Conservation (phyloP, 495 filamentous ascomycete genomes). For the Xylaria castorea region DNA sequence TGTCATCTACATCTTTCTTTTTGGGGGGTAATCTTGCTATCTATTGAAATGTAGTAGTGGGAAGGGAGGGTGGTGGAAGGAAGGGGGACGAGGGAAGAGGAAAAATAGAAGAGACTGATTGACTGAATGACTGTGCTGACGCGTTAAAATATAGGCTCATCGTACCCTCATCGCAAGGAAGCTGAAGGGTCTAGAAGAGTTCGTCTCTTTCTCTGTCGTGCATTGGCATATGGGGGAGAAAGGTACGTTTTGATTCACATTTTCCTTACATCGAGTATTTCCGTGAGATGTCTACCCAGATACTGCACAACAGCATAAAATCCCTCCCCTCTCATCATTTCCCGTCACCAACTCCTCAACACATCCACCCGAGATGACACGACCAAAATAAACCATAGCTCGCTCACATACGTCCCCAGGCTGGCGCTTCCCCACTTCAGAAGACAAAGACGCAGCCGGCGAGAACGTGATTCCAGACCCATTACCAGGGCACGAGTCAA, state of each 20-base stretch:
- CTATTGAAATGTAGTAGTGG: not conserved
- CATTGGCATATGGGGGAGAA: slow-evolving; percentile 70
- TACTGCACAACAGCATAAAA: not conserved
- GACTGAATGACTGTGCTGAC: slow-evolving; percentile 9
- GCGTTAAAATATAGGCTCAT: slow-evolving; percentile 57
- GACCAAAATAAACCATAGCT: not conserved
- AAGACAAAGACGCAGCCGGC: slow-evolving; percentile 64
- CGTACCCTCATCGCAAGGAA: slow-evolving; percentile 75
- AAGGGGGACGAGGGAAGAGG: not conserved
- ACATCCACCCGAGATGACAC: not conserved
- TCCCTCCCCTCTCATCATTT: too few relatives aligned
- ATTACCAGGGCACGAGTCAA: slow-evolving; percentile 65
- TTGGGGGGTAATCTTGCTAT: not conserved
- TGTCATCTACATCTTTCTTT: not conserved
- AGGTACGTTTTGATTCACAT: slow-evolving; percentile 32
- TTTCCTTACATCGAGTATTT: not conserved
- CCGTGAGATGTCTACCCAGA: not conserved
- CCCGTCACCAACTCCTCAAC: not conserved
- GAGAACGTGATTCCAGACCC: slow-evolving; percentile 63
- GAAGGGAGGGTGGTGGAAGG: not conserved
- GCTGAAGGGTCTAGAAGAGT: slow-evolving; percentile 79
- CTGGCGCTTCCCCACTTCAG: slow-evolving; percentile 78
- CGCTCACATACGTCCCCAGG: slow-evolving; percentile 58
- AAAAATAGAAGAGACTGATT: not conserved
- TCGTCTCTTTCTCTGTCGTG: slow-evolving; percentile 72